Evolutionary conservation across 106 monocot species (phyloP).

Genomic region (Alisma plantagoaquatica): DNA sequence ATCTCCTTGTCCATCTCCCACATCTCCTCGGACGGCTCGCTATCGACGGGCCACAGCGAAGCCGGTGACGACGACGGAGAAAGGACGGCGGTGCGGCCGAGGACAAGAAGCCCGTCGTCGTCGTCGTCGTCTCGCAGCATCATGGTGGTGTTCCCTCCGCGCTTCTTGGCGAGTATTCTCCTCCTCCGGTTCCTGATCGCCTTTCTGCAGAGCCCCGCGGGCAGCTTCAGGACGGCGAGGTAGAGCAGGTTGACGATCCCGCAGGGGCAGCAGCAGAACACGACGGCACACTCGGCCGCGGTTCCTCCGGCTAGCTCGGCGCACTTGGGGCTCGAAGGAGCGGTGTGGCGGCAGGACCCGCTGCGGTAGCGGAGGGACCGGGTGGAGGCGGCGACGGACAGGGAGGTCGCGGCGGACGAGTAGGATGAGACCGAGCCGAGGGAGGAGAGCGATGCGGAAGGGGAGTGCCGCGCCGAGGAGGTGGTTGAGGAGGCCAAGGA

Average conservation of each 20-base stretch:
- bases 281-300: conserved; percentile 34
- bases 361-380: no score
- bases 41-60: conserved; percentile 6
- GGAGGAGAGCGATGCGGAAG: neutral
- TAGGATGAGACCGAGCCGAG: neutral
- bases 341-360: no score
- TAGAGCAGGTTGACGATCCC: conserved; percentile 16
- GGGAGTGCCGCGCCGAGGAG: neutral
- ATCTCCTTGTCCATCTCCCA: conserved; percentile 34
- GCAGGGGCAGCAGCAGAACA: conserved; percentile 30
- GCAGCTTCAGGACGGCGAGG: conserved; percentile 15
- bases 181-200: neutral
- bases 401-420: no score
- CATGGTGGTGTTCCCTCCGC: no score
- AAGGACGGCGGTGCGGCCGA: neutral
- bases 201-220: conserved; percentile 20
- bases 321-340: no score
- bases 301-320: conserved; percentile 31
- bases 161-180: no score
- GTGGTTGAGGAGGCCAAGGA: neutral
- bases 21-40: conserved; percentile 14
- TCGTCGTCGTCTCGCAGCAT: neutral
- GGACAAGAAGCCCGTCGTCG: no score
- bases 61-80: neutral
- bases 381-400: no score